phyloP scores from a whole-genome alignment of 2,329 filamentous ascomycete species.

The Nigrospora sphaerica region DNA sequence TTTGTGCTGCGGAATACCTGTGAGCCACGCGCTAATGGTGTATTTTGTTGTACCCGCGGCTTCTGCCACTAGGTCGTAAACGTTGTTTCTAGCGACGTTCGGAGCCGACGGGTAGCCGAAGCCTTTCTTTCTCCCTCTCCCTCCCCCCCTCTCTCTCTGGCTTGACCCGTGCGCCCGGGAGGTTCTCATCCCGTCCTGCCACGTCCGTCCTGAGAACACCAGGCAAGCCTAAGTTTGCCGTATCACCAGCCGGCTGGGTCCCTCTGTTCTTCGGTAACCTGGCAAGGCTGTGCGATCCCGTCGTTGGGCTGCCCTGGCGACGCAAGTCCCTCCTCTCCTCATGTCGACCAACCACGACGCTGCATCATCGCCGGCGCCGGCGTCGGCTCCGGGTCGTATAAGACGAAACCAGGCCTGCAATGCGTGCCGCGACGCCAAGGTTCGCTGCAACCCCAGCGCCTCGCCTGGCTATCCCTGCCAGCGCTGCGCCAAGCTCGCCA shows the following conservation, averaged over 20 bases:
- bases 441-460: slow-evolving; percentile 23
- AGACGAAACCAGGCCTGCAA: slow-evolving; percentile 25
- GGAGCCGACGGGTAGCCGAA: neutral
- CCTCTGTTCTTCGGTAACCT: neutral
- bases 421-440: slow-evolving; percentile 24
- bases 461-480: slow-evolving; percentile 18
- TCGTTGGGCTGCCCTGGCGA: no score
- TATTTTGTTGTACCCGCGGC: no score
- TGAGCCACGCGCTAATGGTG: no score
- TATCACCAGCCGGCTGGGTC: neutral
- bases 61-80: no score
- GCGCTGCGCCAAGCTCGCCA: slow-evolving; percentile 20
- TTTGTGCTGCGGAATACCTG: no score
- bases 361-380: neutral
- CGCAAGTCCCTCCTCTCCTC: neutral
- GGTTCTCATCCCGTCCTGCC: neutral
- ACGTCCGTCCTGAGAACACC: neutral
- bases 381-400: slow-evolving; percentile 14
- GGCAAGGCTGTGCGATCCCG: neutral
- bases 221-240: neutral
- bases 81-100: neutral
- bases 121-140: neutral
- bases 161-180: no score
- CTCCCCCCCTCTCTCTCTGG: neutral
- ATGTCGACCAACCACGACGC: neutral